Percentiles rank a stretch among this genome's conserved stretches.
These are phyloP conservation scores for Periconia digitata DNA, from an alignment of 2,329 filamentous ascomycete genomes.

Conservation along the genomic window DNA sequence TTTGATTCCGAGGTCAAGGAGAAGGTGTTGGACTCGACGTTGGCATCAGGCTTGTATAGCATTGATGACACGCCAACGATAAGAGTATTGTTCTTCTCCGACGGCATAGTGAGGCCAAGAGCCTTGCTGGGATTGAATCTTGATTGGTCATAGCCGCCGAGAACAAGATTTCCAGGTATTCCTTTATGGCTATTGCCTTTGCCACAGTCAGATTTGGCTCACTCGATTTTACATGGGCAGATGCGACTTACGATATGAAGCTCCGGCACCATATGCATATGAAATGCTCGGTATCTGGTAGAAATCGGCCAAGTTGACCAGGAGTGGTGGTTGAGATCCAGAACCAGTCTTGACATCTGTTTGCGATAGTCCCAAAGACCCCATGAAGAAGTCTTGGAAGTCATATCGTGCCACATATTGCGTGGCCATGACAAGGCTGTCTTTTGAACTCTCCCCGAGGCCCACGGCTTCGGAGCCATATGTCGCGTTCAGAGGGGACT, in stretches of 20 bases:
- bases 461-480: constrained; percentile 30
- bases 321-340: constrained; percentile 19
- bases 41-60: constrained; percentile 19
- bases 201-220: constrained; percentile 7
- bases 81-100: constrained; percentile 21
- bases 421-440: constrained; percentile 11
- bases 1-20: constrained; percentile 9
- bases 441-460: constrained; percentile 22
- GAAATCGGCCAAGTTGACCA: constrained; percentile 17
- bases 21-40: constrained; percentile 11
- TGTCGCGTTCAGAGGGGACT: constrained; percentile 9
- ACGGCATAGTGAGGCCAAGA: constrained; percentile 21
- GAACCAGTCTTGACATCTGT: constrained; percentile 10
- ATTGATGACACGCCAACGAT: constrained; percentile 31
- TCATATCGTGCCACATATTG: constrained; percentile 23
- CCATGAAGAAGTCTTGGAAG: constrained; percentile 31
- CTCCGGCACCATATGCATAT: constrained; percentile 40
- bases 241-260: constrained; percentile 39
- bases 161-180: constrained; percentile 33
- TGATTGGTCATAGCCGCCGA: constrained; percentile 46
- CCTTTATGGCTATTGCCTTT: constrained; percentile 32
- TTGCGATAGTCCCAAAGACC: constrained; percentile 30
- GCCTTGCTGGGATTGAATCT: constrained; percentile 25
- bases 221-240: too few relatives aligned
- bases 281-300: constrained; percentile 26